Percentiles rank a stretch among this genome's conserved stretches.
Conservation (phyloP, 106 monocot genomes). For the Gastrodia elata region DNA sequence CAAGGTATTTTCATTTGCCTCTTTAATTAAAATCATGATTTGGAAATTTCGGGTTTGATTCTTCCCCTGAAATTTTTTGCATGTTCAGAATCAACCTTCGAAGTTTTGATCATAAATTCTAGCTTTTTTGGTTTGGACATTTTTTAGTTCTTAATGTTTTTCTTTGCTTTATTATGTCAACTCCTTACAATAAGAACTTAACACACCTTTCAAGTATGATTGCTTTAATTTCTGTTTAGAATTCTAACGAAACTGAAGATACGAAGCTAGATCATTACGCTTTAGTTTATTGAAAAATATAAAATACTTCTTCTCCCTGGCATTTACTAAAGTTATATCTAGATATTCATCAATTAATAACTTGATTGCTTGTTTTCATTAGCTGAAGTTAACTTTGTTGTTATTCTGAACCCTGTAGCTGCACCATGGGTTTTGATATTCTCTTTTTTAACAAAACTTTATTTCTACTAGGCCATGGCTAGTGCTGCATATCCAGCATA, state of each 20-base stretch:
- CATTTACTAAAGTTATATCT: not conserved
- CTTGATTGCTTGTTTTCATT: not conserved
- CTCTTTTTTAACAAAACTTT: not conserved
- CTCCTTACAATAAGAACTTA: not conserved
- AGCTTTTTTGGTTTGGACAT: not conserved
- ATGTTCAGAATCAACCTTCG: not conserved
- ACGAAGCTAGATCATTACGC: not conserved
- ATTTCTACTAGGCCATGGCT: slow-evolving; percentile 64
- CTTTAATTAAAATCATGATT: not conserved
- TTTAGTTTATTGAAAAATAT: slow-evolving; percentile 4
- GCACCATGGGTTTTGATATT: not conserved
- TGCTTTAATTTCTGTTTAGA: not conserved
- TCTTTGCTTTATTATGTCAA: not conserved
- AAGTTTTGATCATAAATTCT: not conserved
- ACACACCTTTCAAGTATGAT: not conserved
- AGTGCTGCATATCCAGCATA: slow-evolving; percentile 82
- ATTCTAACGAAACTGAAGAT: not conserved
- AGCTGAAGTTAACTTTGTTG: not conserved
- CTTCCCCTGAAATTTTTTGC: not conserved
- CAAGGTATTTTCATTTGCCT: slow-evolving; percentile 39
- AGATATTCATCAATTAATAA: not conserved
- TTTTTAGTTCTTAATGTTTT: not conserved
- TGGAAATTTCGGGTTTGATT: not conserved
- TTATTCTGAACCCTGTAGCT: not conserved
- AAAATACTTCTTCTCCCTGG: not conserved